Percentiles rank a stretch among this genome's conserved stretches.
Evolutionary conservation across 169 alveolate species (phyloP).

Genomic region (Plasmodium berghei): DNA sequence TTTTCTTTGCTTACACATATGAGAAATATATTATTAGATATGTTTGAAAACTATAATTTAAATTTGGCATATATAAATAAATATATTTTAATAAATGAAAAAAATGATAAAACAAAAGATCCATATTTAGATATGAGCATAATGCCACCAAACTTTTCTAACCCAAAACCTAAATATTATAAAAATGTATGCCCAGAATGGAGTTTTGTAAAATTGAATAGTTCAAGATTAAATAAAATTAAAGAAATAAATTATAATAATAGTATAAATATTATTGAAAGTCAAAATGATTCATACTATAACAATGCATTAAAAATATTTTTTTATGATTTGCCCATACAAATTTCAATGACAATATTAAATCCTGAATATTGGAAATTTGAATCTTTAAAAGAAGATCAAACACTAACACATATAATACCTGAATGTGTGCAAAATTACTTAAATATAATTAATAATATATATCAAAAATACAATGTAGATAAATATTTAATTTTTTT

Average conservation of each 20-base stretch:
- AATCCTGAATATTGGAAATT: constrained; percentile 62
- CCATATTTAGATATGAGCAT: neutral
- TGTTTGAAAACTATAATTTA: constrained; percentile 45
- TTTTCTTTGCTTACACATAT: constrained; percentile 34
- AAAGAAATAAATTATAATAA: too few relatives aligned
- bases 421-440: constrained; percentile 26
- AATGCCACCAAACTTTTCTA: neutral
- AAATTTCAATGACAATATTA: constrained; percentile 45
- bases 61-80: constrained; percentile 26
- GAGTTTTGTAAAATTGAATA: too few relatives aligned
- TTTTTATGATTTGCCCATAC: neutral
- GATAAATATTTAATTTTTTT: constrained; percentile 54
- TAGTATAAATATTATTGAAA: neutral
- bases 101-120: neutral
- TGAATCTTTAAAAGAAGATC: constrained; percentile 47
- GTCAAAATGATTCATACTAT: neutral
- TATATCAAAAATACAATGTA: constrained; percentile 38
- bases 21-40: constrained; percentile 45
- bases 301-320: neutral
- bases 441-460: constrained; percentile 39
- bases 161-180: neutral
- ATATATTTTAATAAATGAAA: constrained; percentile 4
- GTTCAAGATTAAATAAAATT: too few relatives aligned
- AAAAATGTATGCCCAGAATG: neutral
- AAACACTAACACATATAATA: constrained; percentile 11